Evolutionary conservation across 2,329 filamentous ascomycete genomes (phyloP), one percentile per base, ranked within the genome.

Genomic region (Phialemoniopsis sp.): DNA sequence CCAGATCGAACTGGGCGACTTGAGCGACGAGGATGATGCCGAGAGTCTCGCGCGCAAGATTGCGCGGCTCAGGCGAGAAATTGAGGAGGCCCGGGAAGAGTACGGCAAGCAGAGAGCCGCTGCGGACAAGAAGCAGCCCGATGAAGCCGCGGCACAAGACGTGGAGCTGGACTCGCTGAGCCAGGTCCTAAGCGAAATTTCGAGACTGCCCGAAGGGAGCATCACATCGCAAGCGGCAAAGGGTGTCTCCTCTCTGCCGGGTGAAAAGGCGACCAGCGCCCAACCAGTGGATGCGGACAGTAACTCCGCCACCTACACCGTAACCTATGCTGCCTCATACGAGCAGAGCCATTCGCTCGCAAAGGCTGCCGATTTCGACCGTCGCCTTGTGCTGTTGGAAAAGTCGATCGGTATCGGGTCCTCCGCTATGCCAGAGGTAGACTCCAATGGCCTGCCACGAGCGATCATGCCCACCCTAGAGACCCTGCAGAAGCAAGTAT

Each of bases 311-410:
- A 82, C 76, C 26, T 85, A 84, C 51, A 83, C 78, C 1, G 66
- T 84, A 36, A 82, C 78, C 21, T 84, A 84, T 49, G 73, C 78
- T 26, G 82, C 69, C 33, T 73, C 63, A 36, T 87, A 81, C 48
- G 77, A 83, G 50, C 74, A 84, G 55, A 82, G 72, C 31, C 84
- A 88, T 53, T 79, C 84, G 18, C 71, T 96, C 29, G 80, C 82
- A 28, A 87, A 89, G 59, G 85, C 88, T 7, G 87, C 90, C 17
- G 86, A 93, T 46, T 96, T 98, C 53, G 91, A 97, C 57, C 76
- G 79, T 21, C 80, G 93, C 5, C 77, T 98, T 15, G 69, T 84
- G 3, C 68, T 85, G 21, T 70, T 98, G 35, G 93, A 98, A 66
- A 81, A 81, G 49, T 78, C 82, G 2, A 76, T 98, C 19, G 93